Evolutionary conservation across 2,329 filamentous ascomycete species (phyloP), one percentile per base, ranked within the genome.

Genomic region (Lachnellula subtilissima): DNA sequence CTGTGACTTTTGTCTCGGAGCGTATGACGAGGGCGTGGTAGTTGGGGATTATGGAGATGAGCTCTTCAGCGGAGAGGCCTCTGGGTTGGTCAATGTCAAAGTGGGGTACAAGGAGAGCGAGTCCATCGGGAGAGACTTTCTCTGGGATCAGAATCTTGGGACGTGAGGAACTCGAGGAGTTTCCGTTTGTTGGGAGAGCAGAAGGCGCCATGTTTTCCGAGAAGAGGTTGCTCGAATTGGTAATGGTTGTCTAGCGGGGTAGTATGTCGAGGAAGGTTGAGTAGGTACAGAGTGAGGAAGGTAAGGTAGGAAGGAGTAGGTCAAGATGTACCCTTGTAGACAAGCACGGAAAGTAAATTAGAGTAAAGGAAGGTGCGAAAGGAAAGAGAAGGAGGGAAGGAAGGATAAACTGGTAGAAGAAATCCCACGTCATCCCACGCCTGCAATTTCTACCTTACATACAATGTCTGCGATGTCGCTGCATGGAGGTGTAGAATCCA

Each of bases 21-120:
- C 89, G 85, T 42, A 93, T 85, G 58, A 93, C 88, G 51, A 93
- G 78, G 19, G 86, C 89, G 48, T 91, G 83, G 70, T 92, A 92
- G 22, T 79, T 75, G 0, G 84, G 81, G 55, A 93, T 91, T 56
- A 86, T 78, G n/a, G 74, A 63, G 43, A 85, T 72, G 19, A 93
- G 78, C 61, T 91, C 81, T 1, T 84, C 76, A 0, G 86, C 71
- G 3, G 78, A 79, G 15, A 92, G 73, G 1, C 80, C 82, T 50
- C 82, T 81, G 52, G 80, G 81, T 60, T 85, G 83, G 67, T 93
- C 83, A 36, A 93, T 87, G 22, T 89, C 82, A 65, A 88, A 85
- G 39, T 81, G 78, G 19, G 80, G 78, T 36, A 80, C 78, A 39
- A 93, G 78, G 19, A 92, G 74, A 17, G 85, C 81, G 17, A 93